A percentile compares a stretch with the other conserved stretches of the same genome.
Evolutionary conservation across 495 filamentous ascomycete species (phyloP).

Genomic region (Cercophora scortea): DNA sequence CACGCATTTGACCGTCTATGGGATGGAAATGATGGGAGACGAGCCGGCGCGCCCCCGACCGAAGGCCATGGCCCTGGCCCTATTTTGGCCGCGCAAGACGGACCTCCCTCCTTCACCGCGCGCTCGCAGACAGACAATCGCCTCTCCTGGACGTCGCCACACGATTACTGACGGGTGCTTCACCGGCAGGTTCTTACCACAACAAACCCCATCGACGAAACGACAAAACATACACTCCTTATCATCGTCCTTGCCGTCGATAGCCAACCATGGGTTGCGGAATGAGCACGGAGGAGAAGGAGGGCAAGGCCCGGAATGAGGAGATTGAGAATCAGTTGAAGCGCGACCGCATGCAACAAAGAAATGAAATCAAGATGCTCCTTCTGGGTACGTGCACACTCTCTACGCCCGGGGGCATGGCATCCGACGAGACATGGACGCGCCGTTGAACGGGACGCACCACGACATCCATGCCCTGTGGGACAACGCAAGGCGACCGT

Average conservation of each 20-base stretch:
- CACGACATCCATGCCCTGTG: too few species aligned
- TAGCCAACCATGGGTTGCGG: constrained; percentile 85
- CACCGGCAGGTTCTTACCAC: constrained; percentile 3
- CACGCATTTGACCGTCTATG: too few species aligned
- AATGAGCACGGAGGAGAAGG: constrained; percentile 99
- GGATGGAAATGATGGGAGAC: too few species aligned
- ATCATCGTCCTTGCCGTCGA: constrained; percentile 10
- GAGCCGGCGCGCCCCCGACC: too few species aligned
- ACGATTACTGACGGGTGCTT: constrained; percentile 3
- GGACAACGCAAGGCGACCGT: not conserved
- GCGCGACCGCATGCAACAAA: constrained; percentile 88
- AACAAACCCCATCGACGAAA: constrained; percentile 15
- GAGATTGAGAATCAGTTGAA: constrained; percentile 99
- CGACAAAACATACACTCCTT: constrained; percentile 1
- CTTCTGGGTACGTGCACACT: constrained; percentile 67
- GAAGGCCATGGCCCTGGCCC: too few species aligned
- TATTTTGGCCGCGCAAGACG: too few species aligned
- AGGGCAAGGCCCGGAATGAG: constrained; percentile 98
- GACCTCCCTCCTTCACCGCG: not conserved
- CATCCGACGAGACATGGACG: too few species aligned
- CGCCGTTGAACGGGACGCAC: too few species aligned
- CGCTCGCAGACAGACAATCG: not conserved
- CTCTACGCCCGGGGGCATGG: not conserved
- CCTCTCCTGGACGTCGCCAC: not conserved
- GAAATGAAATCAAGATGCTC: constrained; percentile 99